Evolutionary conservation across 1,139 yeast species (phyloP).

Genomic region (Saccharomycopsis crataegensis): DNA sequence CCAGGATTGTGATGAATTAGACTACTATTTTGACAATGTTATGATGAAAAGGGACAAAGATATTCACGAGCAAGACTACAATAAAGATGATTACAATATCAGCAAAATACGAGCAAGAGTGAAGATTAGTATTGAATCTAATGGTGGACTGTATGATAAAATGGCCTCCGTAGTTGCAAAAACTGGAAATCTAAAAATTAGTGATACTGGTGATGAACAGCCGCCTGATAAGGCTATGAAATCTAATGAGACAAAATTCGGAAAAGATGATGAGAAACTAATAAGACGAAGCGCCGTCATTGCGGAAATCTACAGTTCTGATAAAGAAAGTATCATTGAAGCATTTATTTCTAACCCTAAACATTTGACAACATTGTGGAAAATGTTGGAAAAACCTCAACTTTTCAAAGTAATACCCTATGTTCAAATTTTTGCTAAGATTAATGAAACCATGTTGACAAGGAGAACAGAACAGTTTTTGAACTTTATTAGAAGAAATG

Average conservation of each 20-base stretch:
- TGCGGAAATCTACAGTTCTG: constrained; percentile 16
- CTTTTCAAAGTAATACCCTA: constrained; percentile 11
- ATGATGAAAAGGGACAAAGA: constrained; percentile 11
- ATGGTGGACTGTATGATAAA: too few species aligned
- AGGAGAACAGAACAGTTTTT: constrained; percentile 12
- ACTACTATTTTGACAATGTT: constrained; percentile 16
- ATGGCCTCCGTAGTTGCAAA: background rate
- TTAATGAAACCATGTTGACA: constrained; percentile 16
- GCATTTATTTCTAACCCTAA: constrained; percentile 10
- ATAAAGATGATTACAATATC: constrained; percentile 13
- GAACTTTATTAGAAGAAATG: constrained; percentile 11
- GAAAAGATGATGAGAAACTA: constrained; percentile 7
- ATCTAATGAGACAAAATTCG: background rate
- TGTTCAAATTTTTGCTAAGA: constrained; percentile 17
- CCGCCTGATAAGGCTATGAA: background rate
- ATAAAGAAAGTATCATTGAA: constrained; percentile 8
- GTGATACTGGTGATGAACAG: background rate
- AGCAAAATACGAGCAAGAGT: constrained; percentile 1
- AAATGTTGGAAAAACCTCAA: constrained; percentile 9
- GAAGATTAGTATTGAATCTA: background rate
- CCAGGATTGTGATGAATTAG: constrained; percentile 17
- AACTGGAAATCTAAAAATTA: background rate
- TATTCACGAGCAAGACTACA: constrained; percentile 1
- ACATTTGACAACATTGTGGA: constrained; percentile 14
- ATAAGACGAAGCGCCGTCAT: constrained; percentile 14